Evolutionary conservation across 768 basidiomycete species (phyloP).

Genomic region (Tylopilus subfusipes): DNA sequence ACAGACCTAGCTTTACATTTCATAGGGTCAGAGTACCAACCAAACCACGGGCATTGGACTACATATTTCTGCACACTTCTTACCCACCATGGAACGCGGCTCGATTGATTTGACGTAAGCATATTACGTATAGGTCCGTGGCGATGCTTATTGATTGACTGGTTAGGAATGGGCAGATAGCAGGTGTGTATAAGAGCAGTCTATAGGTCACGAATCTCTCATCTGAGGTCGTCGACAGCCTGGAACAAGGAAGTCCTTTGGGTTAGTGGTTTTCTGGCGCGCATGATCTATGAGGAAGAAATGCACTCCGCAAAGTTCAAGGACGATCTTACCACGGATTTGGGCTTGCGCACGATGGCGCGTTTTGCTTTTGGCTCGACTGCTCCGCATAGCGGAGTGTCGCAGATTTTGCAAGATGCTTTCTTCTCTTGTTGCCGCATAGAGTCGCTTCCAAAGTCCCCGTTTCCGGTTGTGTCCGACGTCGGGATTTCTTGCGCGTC

Average conservation of each 20-base stretch:
- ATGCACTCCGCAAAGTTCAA: slow-evolving; percentile 32
- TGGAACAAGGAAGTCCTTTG: slow-evolving; percentile 91
- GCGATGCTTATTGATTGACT: background rate
- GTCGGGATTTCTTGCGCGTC: slow-evolving; percentile 1
- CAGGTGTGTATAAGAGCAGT: slow-evolving; percentile 41
- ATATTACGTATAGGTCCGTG: too few species aligned
- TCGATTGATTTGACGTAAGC: too few species aligned
- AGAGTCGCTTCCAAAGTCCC: background rate
- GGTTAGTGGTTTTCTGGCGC: slow-evolving; percentile 76
- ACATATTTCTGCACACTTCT: slow-evolving; percentile 56
- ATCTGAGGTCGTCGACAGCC: slow-evolving; percentile 36
- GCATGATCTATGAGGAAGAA: slow-evolving; percentile 83
- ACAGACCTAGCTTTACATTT: background rate
- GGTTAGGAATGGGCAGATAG: slow-evolving; percentile 76
- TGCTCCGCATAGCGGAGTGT: slow-evolving; percentile 27
- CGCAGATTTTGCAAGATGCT: slow-evolving; percentile 11
- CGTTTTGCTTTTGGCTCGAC: slow-evolving; percentile 67
- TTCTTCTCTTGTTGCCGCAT: slow-evolving; percentile 9
- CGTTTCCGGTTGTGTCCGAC: slow-evolving; percentile 15
- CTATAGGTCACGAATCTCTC: background rate
- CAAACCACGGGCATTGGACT: slow-evolving; percentile 78
- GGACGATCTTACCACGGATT: background rate
- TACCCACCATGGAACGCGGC: slow-evolving; percentile 93
- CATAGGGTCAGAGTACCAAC: slow-evolving; percentile 81
- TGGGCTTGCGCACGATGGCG: slow-evolving; percentile 66